These are phyloP conservation scores for Cochlearia excelsa DNA, from an alignment of 345 rosid genomes.

Conservation along the genomic window DNA sequence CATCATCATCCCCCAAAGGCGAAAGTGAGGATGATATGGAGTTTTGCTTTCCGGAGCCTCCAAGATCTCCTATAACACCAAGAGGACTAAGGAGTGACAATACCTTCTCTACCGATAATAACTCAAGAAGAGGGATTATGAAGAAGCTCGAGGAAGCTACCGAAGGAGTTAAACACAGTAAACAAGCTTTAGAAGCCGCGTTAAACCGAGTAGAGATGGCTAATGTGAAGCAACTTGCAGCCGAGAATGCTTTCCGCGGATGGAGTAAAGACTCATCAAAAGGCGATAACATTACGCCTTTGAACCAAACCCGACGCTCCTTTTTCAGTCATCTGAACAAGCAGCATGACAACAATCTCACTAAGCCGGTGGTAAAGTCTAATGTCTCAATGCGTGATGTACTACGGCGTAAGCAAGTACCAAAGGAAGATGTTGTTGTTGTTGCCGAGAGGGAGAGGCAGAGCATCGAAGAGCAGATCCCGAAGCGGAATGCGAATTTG, in stretches of 20 bases:
- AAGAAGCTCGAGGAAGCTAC: conserved; percentile 79
- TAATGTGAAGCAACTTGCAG: conserved; percentile 66
- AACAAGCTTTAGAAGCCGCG: conserved; percentile 72
- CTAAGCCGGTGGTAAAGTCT: conserved; percentile 56
- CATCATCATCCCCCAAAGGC: conserved; percentile 41
- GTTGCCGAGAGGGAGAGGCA: conserved; percentile 29
- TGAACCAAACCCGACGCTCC: conserved; percentile 39
- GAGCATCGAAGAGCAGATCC: conserved; percentile 39
- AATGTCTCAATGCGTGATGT: conserved; percentile 91
- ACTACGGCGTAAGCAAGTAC: conserved; percentile 74
- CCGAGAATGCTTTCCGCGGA: conserved; percentile 63
- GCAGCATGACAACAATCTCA: conserved; percentile 32
- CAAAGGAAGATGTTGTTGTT: conserved; percentile 45
- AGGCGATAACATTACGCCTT: conserved; percentile 40
- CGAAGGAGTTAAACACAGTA: conserved; percentile 68
- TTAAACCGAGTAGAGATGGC: conserved; percentile 69
- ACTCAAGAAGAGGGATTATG: conserved; percentile 47
- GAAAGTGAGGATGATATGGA: conserved; percentile 42
- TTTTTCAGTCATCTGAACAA: conserved; percentile 42
- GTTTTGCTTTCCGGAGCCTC: conserved; percentile 61
- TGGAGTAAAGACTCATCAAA: conserved; percentile 50
- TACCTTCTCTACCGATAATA: conserved; percentile 11
- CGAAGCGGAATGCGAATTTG: conserved; percentile 65
- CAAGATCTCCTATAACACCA: conserved; percentile 44
- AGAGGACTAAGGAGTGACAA: conserved; percentile 21